phyloP scores from a whole-genome alignment of 192 early-diverging fungal genomes.

The Gaertneriomyces sp. region DNA sequence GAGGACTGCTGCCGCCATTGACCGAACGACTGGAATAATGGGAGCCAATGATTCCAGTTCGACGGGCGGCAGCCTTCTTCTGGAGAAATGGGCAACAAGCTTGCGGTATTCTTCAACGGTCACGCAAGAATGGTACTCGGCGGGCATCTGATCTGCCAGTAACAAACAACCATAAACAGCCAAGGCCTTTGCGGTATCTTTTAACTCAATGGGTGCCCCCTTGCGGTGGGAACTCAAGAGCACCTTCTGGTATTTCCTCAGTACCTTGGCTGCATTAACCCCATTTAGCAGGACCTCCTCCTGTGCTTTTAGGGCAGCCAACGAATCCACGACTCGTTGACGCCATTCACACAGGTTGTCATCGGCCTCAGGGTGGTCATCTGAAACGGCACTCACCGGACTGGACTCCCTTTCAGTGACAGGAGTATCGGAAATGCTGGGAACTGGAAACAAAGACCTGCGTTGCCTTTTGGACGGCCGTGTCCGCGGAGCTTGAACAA shows the following conservation, averaged over 20 bases:
- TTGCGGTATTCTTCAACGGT: neutral
- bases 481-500: too few relatives aligned
- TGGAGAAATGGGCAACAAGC: neutral
- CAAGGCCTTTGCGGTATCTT: neutral
- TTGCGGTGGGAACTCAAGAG: neutral
- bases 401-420: too few relatives aligned
- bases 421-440: too few relatives aligned
- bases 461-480: too few relatives aligned
- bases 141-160: neutral
- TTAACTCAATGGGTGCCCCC: neutral
- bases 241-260: neutral
- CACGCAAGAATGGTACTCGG: neutral
- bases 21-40: neutral
- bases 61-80: neutral
- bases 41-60: neutral
- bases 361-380: too few relatives aligned
- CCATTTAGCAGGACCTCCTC: neutral
- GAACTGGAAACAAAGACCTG: too few relatives aligned
- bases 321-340: too few relatives aligned
- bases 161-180: neutral
- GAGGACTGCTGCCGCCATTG: neutral
- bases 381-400: too few relatives aligned
- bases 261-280: neutral
- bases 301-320: neutral
- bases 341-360: too few relatives aligned